These are phyloP conservation scores for Trichoderma koningiopsis DNA, from an alignment of 2,329 filamentous ascomycete genomes.

Conservation along the genomic window DNA sequence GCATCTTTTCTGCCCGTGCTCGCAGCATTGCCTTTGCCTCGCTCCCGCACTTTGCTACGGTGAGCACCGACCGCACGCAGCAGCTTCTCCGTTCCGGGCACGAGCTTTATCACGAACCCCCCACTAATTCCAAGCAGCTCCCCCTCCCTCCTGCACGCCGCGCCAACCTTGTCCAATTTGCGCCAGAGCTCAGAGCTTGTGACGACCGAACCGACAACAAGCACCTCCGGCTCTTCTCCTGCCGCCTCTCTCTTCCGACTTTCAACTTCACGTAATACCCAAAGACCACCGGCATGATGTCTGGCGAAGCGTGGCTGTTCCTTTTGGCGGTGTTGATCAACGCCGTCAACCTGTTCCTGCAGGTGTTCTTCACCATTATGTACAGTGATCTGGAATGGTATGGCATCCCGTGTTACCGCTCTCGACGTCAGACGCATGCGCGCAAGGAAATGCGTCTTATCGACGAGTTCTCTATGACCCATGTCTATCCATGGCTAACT, in stretches of 20 bases:
- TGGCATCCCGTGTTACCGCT: constrained; percentile 41
- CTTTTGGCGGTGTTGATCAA: constrained; percentile 98
- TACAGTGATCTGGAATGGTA: constrained; percentile 99
- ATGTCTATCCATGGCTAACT: constrained; percentile 13
- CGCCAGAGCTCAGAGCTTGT: constrained; percentile 23
- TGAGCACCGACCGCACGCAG: not conserved
- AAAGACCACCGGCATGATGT: constrained; percentile 62
- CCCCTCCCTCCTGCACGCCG: constrained; percentile 18
- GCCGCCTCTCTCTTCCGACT: not conserved
- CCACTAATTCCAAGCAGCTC: constrained; percentile 19
- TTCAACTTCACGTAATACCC: constrained; percentile 30
- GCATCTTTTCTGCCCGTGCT: constrained; percentile 15
- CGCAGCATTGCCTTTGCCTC: not conserved
- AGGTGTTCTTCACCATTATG: constrained; percentile 99
- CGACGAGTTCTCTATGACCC: constrained; percentile 26
- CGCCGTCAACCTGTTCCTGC: constrained; percentile 98
- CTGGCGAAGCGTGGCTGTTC: constrained; percentile 97
- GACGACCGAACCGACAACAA: constrained; percentile 15
- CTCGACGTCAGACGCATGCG: constrained; percentile 1
- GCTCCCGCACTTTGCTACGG: not conserved
- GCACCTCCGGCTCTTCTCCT: not conserved
- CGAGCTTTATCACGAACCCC: constrained; percentile 15
- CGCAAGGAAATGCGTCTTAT: not conserved
- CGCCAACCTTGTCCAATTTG: constrained; percentile 16
- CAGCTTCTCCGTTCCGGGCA: not conserved